phyloP scores from a whole-genome alignment of 176 grass and related monocot species.

The Avena eriantha region DNA sequence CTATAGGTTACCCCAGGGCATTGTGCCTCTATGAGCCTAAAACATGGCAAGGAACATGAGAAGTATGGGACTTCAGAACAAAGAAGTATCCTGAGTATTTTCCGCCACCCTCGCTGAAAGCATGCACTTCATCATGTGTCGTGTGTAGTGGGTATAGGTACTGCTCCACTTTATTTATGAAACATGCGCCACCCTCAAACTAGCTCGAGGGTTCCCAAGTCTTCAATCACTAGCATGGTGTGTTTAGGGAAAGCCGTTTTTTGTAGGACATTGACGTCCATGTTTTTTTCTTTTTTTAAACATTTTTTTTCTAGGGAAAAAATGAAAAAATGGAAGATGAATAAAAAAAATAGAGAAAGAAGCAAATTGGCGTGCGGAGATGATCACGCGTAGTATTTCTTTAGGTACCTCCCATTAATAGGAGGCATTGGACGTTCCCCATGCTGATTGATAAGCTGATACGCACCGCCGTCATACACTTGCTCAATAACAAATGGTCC shows the following conservation, averaged over 20 bases:
- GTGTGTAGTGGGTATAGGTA: not conserved
- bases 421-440: not conserved
- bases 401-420: not conserved
- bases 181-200: not conserved
- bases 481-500: not conserved
- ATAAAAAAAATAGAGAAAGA: too few relatives aligned
- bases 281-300: not conserved
- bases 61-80: not conserved
- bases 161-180: not conserved
- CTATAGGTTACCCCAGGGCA: not conserved
- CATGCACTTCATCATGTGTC: not conserved
- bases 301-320: not conserved
- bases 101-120: not conserved
- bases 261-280: not conserved
- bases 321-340: not conserved
- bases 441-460: not conserved
- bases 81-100: not conserved
- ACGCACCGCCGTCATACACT: not conserved
- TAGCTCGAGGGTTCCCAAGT: not conserved
- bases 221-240: not conserved
- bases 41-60: not conserved
- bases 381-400: not conserved
- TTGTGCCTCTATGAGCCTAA: not conserved
- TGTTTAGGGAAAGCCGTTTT: not conserved
- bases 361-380: not conserved